phyloP scores from a whole-genome alignment of 2,329 filamentous ascomycete genomes.

The Neonectria sp. region DNA sequence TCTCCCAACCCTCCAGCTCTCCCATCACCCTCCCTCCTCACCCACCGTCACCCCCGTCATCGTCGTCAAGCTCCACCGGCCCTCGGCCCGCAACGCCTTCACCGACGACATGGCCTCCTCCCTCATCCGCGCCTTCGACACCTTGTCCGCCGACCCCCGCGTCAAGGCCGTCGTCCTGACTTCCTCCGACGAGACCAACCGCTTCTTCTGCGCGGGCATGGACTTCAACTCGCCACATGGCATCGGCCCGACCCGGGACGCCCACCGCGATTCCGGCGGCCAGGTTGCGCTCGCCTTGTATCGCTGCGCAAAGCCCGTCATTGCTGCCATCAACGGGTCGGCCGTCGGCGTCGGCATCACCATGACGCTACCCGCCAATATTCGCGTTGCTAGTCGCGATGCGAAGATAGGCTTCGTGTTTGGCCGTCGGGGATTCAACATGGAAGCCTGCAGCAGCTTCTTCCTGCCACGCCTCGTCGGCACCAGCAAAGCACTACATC shows the following conservation, averaged over 20 bases:
- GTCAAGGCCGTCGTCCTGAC: conserved; percentile 71
- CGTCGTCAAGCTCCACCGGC: conserved; percentile 75
- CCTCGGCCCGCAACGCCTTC: conserved; percentile 78
- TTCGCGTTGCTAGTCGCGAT: conserved; percentile 66
- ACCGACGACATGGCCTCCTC: conserved; percentile 75
- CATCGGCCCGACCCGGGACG: conserved; percentile 44
- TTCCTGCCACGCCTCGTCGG: conserved; percentile 82
- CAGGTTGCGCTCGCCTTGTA: conserved; percentile 69
- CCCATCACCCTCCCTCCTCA: conserved; percentile 66
- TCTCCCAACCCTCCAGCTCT: conserved; percentile 62
- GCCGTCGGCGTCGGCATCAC: conserved; percentile 75
- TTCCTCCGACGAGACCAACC: conserved; percentile 63
- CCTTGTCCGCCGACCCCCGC: conserved; percentile 67
- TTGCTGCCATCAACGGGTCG: conserved; percentile 72
- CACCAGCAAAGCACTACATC: conserved; percentile 72
- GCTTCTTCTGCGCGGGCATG: conserved; percentile 72
- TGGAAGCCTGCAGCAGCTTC: conserved; percentile 80
- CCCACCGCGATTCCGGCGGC: conserved; percentile 67
- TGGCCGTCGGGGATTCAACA: conserved; percentile 76
- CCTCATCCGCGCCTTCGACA: conserved; percentile 67
- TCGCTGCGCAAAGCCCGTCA: conserved; percentile 70
- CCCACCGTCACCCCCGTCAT: conserved; percentile 72
- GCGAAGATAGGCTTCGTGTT: conserved; percentile 85
- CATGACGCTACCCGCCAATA: conserved; percentile 70
- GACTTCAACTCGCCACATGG: conserved; percentile 61